phyloP scores from a whole-genome alignment of 2,329 filamentous ascomycete genomes.

The Fusarium gaditjirri region DNA sequence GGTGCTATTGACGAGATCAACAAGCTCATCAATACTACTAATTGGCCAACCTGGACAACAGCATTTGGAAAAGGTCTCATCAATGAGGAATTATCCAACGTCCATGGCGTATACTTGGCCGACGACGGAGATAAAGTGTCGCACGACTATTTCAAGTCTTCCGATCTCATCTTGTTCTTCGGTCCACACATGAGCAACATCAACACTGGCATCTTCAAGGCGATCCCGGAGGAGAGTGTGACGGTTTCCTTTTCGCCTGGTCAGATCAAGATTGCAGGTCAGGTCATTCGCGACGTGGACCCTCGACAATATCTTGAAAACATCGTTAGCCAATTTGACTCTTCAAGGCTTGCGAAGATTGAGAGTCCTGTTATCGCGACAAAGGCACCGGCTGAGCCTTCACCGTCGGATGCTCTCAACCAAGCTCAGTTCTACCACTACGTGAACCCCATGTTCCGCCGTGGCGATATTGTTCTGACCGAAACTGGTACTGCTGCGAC shows the following conservation, averaged over 20 bases:
- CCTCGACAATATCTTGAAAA: background rate
- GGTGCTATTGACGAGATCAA: background rate
- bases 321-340: background rate
- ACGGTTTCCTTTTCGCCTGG: constrained; percentile 1
- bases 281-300: background rate
- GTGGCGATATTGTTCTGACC: background rate
- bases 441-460: constrained; percentile 11
- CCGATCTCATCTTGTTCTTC: constrained; percentile 11
- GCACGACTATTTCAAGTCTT: background rate
- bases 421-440: constrained; percentile 10
- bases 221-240: background rate
- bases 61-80: constrained; percentile 13
- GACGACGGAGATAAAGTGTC: background rate
- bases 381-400: background rate
- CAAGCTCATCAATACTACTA: background rate
- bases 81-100: constrained; percentile 5
- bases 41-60: constrained; percentile 16
- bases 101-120: constrained; percentile 9
- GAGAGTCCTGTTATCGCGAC: background rate
- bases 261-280: background rate
- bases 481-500: constrained; percentile 20
- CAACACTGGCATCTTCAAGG: constrained; percentile 5
- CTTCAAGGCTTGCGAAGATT: background rate
- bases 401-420: background rate
- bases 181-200: constrained; percentile 18